Conservation (phyloP, 225 moss, liverwort and hornwort species). For the Asterella californica region DNA sequence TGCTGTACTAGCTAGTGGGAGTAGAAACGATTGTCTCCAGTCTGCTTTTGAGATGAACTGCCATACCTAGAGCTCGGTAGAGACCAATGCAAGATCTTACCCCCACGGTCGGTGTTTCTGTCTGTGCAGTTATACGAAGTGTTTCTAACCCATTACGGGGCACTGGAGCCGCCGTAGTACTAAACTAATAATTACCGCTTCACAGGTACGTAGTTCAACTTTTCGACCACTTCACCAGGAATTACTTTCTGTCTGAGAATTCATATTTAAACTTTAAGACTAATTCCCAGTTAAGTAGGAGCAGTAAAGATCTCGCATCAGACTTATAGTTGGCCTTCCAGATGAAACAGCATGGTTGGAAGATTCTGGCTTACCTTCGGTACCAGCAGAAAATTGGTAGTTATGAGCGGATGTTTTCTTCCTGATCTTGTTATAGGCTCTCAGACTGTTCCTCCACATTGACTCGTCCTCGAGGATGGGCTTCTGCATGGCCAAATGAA, state of each 20-base stretch:
- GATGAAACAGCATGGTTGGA: background rate
- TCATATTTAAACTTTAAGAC: no score
- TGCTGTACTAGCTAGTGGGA: background rate
- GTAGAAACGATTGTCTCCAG: background rate
- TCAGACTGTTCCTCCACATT: slow-evolving; percentile 22
- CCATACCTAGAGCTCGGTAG: no score
- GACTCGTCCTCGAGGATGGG: slow-evolving; percentile 14
- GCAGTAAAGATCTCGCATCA: no score
- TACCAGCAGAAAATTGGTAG: background rate
- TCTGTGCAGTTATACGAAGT: no score
- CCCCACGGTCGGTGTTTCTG: no score
- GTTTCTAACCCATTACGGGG: no score
- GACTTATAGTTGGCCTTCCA: background rate
- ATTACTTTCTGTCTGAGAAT: no score
- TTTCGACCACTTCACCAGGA: background rate
- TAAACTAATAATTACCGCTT: no score
- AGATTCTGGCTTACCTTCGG: background rate
- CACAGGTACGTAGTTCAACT: no score
- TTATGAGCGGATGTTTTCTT: slow-evolving; percentile 2
- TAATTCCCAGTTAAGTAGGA: background rate
- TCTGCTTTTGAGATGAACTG: background rate
- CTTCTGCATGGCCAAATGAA: slow-evolving; percentile 8
- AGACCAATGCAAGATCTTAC: no score
- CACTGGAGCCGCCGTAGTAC: no score
- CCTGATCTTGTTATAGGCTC: slow-evolving; percentile 15